phyloP scores from a whole-genome alignment of 768 basidiomycete genomes.

The Leucosporidium yakuticum region DNA sequence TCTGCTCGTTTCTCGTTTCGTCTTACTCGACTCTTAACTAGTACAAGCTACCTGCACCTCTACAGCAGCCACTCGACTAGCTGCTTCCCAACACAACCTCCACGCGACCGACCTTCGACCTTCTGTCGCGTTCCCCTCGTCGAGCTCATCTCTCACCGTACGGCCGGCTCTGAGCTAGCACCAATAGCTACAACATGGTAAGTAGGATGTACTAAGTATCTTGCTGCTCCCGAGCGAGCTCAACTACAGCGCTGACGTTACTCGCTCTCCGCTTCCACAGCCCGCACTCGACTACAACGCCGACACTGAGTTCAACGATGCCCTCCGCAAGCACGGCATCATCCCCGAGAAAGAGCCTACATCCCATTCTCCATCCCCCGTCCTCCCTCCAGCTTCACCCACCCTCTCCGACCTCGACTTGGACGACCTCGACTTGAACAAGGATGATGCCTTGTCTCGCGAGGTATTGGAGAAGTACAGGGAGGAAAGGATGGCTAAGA shows the following conservation, averaged over 20 bases:
- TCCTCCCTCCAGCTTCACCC: slow-evolving; percentile 12
- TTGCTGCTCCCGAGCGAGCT: no score
- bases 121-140: no score
- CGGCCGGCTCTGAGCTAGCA: no score
- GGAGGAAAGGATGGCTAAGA: slow-evolving; percentile 59
- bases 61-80: no score
- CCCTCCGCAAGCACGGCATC: slow-evolving; percentile 48
- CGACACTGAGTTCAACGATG: slow-evolving; percentile 45
- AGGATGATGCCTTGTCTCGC: slow-evolving; percentile 33
- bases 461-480: slow-evolving; percentile 58
- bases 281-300: slow-evolving; percentile 24
- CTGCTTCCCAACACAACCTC: no score
- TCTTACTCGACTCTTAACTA: no score
- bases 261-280: background rate
- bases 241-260: background rate
- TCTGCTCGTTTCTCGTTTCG: no score
- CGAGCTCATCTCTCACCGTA: no score
- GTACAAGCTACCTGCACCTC: no score
- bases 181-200: no score
- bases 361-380: slow-evolving; percentile 26
- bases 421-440: slow-evolving; percentile 34
- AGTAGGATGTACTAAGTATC: no score
- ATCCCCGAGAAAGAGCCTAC: slow-evolving; percentile 38
- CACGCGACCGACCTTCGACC: no score
- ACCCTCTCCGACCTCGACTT: slow-evolving; percentile 27